These are phyloP conservation scores for Heterobasidion occidentale DNA, from an alignment of 1,284 basidiomycete species.

Conservation along the genomic window DNA sequence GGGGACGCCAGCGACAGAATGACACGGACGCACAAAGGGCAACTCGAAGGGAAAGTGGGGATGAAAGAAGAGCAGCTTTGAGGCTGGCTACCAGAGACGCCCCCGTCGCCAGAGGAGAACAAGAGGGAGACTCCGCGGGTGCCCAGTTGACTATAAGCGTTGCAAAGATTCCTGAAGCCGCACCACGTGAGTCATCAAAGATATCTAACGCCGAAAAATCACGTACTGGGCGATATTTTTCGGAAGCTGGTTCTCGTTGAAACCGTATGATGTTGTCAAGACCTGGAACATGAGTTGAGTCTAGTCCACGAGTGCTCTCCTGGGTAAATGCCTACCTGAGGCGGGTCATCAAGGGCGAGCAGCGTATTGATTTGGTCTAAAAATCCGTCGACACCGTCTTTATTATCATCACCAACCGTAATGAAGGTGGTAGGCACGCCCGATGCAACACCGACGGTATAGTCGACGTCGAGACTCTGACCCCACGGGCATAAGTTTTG, in stretches of 20 bases:
- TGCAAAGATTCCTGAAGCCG: conserved; percentile 1
- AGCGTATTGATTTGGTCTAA: conserved; percentile 25
- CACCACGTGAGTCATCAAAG: background rate
- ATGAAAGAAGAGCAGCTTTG: conserved; percentile 2
- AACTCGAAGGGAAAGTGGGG: background rate
- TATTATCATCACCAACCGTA: conserved; percentile 1
- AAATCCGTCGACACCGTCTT: conserved; percentile 17
- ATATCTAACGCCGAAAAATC: background rate
- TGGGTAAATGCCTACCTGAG: conserved; percentile 42
- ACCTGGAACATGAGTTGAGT: conserved; percentile 22
- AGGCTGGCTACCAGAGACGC: conserved; percentile 15
- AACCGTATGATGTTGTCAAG: conserved; percentile 18
- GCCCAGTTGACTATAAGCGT: conserved; percentile 3
- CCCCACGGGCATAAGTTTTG: background rate
- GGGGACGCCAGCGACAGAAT: background rate
- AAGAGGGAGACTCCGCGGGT: conserved; percentile 4
- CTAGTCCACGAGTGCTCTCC: background rate
- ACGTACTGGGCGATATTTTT: conserved; percentile 3
- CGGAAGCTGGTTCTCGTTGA: conserved; percentile 16
- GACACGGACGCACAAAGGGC: background rate
- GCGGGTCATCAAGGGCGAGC: conserved; percentile 27
- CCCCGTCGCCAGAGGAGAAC: conserved; percentile 14
- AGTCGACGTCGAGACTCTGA: conserved; percentile 4
- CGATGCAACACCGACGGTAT: conserved; percentile 5
- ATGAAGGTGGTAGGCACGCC: conserved; percentile 4